Evolutionary conservation across 2,329 filamentous ascomycete species (phyloP).

Genomic region (Cyphellophora attinorum): DNA sequence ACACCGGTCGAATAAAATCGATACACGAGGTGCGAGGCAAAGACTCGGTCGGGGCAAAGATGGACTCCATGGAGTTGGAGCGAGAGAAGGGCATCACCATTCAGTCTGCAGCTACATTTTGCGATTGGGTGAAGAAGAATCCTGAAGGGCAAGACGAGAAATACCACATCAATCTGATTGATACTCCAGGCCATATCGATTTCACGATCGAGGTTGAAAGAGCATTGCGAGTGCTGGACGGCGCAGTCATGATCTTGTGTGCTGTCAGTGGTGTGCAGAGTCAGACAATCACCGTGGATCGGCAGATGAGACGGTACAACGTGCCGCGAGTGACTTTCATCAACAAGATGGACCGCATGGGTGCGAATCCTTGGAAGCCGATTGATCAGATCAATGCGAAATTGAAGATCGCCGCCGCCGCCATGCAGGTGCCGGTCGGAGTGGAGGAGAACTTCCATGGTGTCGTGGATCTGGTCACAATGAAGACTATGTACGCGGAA

Average conservation of each 20-base stretch:
- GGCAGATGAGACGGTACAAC: slow-evolving; percentile 98
- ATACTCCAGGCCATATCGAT: slow-evolving; percentile 96
- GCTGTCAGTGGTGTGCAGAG: slow-evolving; percentile 95
- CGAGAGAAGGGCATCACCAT: slow-evolving; percentile 98
- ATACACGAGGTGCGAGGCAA: slow-evolving; percentile 96
- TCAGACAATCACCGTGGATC: slow-evolving; percentile 95
- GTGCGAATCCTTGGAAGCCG: slow-evolving; percentile 94
- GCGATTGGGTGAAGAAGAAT: slow-evolving; percentile 79
- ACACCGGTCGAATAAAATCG: slow-evolving; percentile 90
- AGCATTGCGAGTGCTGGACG: slow-evolving; percentile 86
- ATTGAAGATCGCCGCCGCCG: slow-evolving; percentile 83
- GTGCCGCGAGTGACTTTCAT: slow-evolving; percentile 91
- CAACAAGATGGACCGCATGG: slow-evolving; percentile 99
- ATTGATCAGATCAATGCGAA: slow-evolving; percentile 97
- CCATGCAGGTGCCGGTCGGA: slow-evolving; percentile 90
- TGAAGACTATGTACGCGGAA: slow-evolving; percentile 90
- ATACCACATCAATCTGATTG: slow-evolving; percentile 97
- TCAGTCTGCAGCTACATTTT: slow-evolving; percentile 94
- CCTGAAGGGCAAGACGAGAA: slow-evolving; percentile 75
- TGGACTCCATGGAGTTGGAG: slow-evolving; percentile 99
- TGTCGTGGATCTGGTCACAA: slow-evolving; percentile 82
- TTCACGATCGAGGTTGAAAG: slow-evolving; percentile 98
- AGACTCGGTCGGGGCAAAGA: slow-evolving; percentile 93
- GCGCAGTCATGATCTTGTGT: slow-evolving; percentile 96
- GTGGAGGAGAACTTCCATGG: slow-evolving; percentile 84